Percentiles rank a stretch among this genome's conserved stretches.
Evolutionary conservation across 805 yeast genomes (phyloP).

Genomic region (Metschnikowia dekortorum): DNA sequence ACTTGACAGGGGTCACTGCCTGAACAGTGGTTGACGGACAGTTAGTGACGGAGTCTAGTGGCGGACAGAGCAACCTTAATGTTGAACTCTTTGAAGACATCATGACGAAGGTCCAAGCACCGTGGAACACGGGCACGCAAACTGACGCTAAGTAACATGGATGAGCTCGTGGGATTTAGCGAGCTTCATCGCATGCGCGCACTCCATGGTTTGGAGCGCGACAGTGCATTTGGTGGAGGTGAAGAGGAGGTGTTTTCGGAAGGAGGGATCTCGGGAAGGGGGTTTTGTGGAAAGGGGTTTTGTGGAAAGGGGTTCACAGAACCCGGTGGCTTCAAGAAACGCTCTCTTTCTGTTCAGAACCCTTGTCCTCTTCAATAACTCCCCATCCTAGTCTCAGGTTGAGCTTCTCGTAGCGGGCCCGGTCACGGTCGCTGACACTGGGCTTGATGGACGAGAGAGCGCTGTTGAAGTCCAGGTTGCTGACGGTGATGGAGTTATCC

Average conservation of each 20-base stretch:
- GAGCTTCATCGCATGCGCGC: not conserved
- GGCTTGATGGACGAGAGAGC: slow-evolving; percentile 82
- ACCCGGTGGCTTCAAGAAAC: not conserved
- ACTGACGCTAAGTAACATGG: not conserved
- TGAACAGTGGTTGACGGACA: too few species aligned
- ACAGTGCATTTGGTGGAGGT: too few species aligned
- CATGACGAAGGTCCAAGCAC: not conserved
- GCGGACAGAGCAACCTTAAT: too few species aligned
- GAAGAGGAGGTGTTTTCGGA: too few species aligned
- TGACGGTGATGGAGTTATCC: slow-evolving; percentile 48
- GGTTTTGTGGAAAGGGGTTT: too few species aligned
- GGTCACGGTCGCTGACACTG: slow-evolving; percentile 82
- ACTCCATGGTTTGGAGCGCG: not conserved
- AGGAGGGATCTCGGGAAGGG: too few species aligned
- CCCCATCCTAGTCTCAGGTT: slow-evolving; percentile 77
- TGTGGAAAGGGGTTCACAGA: too few species aligned
- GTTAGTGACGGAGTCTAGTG: too few species aligned
- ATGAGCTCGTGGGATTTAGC: not conserved
- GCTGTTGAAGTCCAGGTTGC: slow-evolving; percentile 56
- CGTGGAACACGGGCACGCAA: not conserved
- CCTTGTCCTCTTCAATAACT: slow-evolving; percentile 31
- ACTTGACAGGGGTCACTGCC: too few species aligned
- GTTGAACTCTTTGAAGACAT: too few species aligned
- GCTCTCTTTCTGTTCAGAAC: slow-evolving; percentile 6
- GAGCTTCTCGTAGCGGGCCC: slow-evolving; percentile 68